These are phyloP conservation scores for Elsinoe fawcettii DNA, from an alignment of 2,329 filamentous ascomycete genomes.

Conservation along the genomic window DNA sequence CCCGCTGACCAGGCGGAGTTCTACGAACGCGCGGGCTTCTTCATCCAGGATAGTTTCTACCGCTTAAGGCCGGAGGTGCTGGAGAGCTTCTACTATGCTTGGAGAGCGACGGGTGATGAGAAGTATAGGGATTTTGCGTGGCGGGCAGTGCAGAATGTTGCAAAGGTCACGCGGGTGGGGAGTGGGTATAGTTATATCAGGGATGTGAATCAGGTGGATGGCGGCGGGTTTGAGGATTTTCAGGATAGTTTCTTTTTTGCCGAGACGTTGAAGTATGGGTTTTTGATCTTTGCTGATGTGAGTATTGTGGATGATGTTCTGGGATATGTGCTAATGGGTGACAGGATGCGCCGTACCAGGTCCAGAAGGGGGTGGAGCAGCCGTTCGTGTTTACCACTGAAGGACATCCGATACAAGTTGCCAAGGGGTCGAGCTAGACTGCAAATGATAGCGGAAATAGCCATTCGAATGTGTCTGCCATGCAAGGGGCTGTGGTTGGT, in stretches of 20 bases:
- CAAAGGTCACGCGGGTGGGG: constrained; percentile 52
- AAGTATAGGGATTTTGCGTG: constrained; percentile 81
- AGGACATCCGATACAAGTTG: constrained; percentile 52
- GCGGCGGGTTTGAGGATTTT: constrained; percentile 57
- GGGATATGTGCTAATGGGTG: constrained; percentile 15
- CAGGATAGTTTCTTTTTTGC: constrained; percentile 87
- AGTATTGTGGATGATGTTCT: neutral
- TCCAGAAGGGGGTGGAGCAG: constrained; percentile 43
- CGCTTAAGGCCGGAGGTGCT: constrained; percentile 68
- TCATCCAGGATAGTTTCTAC: constrained; percentile 55
- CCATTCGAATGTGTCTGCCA: too few species aligned
- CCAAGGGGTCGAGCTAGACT: neutral
- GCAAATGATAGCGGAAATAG: neutral
- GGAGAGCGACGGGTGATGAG: constrained; percentile 64
- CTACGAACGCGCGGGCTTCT: constrained; percentile 62
- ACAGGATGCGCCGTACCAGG: constrained; percentile 52
- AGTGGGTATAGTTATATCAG: constrained; percentile 60
- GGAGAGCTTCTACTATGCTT: constrained; percentile 81
- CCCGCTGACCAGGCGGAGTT: constrained; percentile 44
- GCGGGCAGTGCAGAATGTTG: constrained; percentile 66
- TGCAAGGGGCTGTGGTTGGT: too few species aligned
- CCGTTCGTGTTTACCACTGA: constrained; percentile 58
- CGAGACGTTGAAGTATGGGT: constrained; percentile 79
- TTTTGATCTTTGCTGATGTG: constrained; percentile 52
- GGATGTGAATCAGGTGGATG: constrained; percentile 57